Base-by-base conservation (phyloP, 2,329 filamentous ascomycete species). In the Plectosphaerella sp. region DNA sequence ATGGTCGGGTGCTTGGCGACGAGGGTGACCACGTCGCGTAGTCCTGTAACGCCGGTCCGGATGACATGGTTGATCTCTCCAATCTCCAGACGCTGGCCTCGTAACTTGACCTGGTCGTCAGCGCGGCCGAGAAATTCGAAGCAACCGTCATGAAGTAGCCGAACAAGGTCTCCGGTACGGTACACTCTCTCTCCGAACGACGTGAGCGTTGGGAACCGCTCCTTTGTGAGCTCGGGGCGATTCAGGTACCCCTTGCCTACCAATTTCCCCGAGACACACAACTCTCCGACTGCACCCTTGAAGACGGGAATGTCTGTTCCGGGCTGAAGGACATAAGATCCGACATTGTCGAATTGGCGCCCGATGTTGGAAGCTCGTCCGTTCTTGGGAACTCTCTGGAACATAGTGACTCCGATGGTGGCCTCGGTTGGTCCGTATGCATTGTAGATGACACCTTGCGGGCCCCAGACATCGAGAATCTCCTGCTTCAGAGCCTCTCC, bases 381-480 rank as follows among this genome's bases (percentile, higher is more conserved):
- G 57, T 88, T 88, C 18, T 73, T 68, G 0, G 89, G 88, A 8
- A 96, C 89, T 35, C 89, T 80, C n/a, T 86, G 86, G 60, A 88
- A 92, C 79, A 94, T 95, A 0, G 92, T 96, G 36, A 92, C 88
- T 5, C 92, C 92, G 57, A 97, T 97, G 0, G 92, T 97, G 1
- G 90, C 88, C 66, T 97, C 93, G 0, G 92, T 97, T 1, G 92
- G 93, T 0, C 92, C 92, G 58, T 96, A 91, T 3, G 91, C 91
- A 61, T 97, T 97, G 73, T 96, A 93, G 14, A 97, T 91, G 43
- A 91, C 90, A 2, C 78, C 78, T 52, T 86, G 79, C 1, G 86
- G 78, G 0, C 92, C 92, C 92, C 93, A 97, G 0, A 77, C 80
- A 60, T 96, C 88, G 2, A 97, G 74, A 47, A 96, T 95, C 57